Evolutionary conservation across 1,284 basidiomycete genomes (phyloP).

Genomic region (Neonothopanus nambi): DNA sequence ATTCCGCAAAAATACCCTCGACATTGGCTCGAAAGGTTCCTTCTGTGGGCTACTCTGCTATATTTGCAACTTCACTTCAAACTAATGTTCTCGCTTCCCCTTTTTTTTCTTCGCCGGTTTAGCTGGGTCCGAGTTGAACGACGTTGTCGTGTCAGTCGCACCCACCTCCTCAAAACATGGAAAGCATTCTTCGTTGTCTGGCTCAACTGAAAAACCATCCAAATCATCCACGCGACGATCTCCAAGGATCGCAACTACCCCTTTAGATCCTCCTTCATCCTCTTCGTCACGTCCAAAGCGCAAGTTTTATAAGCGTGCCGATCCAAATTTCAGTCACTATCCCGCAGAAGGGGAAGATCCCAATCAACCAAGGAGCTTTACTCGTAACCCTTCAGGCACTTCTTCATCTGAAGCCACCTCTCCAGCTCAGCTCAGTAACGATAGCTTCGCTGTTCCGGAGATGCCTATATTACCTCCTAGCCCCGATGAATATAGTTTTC

Average conservation of each 20-base stretch:
- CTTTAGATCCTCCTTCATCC: not conserved
- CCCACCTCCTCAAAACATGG: not conserved
- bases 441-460: not conserved
- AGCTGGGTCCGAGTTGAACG: conserved; percentile 9
- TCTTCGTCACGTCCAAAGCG: not conserved
- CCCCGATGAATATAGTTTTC: conserved; percentile 12
- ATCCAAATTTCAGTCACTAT: conserved; percentile 33
- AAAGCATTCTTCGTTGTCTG: not conserved
- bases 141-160: conserved; percentile 6
- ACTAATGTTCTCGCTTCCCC: too few relatives aligned
- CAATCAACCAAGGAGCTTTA: conserved; percentile 26
- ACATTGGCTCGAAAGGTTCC: conserved; percentile 5
- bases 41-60: not conserved
- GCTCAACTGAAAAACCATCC: not conserved
- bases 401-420: not conserved
- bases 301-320: conserved; percentile 13
- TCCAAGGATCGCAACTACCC: not conserved
- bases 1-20: conserved; percentile 5
- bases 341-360: conserved; percentile 26
- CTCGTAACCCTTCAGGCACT: conserved; percentile 12
- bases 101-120: not conserved
- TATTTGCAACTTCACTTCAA: too few relatives aligned
- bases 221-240: conserved; percentile 3
- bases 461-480: not conserved
- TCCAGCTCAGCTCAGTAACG: not conserved